Percentiles rank a stretch among this genome's conserved stretches.
Evolutionary conservation across 768 basidiomycete species (phyloP).

Genomic region (Neoboletus subvelutipes): DNA sequence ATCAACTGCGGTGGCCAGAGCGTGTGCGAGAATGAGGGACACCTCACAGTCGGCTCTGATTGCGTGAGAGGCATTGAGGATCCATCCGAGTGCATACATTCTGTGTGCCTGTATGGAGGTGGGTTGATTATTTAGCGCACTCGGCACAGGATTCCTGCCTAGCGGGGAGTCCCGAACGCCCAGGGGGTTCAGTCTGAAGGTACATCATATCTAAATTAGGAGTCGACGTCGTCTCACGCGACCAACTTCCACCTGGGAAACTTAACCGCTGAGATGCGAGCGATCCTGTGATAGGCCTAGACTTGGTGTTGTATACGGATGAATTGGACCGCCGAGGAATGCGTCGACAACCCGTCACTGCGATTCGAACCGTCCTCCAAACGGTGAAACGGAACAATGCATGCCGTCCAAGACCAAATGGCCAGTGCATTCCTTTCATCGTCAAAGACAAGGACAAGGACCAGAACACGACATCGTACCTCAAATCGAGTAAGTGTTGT

Average conservation of each 20-base stretch:
- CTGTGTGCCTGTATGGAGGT: neutral
- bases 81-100: neutral
- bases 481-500: neutral
- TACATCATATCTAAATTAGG: neutral
- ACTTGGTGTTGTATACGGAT: no score
- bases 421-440: no score
- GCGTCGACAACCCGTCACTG: neutral
- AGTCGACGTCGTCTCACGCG: neutral
- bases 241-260: constrained; percentile 5
- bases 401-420: no score
- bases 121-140: neutral
- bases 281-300: neutral
- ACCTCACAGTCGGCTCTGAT: neutral
- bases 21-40: neutral
- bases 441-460: neutral
- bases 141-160: neutral
- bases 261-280: neutral
- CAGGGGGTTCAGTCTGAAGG: neutral
- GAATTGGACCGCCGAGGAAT: neutral
- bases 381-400: neutral
- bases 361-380: neutral
- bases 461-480: neutral
- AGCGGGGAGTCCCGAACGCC: neutral
- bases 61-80: neutral
- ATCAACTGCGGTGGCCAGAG: neutral